Evolutionary conservation across 306 rosid species (phyloP).

Genomic region (Inga laurina): DNA sequence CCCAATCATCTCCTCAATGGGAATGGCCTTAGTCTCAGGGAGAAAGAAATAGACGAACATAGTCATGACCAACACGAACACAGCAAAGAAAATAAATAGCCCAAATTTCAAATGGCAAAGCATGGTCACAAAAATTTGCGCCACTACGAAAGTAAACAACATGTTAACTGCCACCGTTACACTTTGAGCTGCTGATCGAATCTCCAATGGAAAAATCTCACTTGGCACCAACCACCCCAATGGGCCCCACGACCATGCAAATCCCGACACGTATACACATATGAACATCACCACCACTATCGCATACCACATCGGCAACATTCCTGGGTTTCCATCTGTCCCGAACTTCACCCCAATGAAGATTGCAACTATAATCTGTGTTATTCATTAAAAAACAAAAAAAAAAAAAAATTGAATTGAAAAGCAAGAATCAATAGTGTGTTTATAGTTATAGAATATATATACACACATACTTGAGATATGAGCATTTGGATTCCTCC

Average conservation of each 20-base stretch:
- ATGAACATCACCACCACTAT: neutral
- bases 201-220: neutral
- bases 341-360: neutral
- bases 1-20: neutral
- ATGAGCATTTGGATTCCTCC: no score
- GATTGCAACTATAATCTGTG: no score
- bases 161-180: neutral
- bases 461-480: no score
- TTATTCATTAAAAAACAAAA: no score
- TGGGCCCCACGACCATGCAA: neutral
- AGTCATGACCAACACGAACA: neutral
- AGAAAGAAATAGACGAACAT: neutral
- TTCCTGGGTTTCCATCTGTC: neutral
- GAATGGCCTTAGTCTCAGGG: no score
- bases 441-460: no score
- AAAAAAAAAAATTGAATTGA: no score
- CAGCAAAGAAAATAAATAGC: neutral
- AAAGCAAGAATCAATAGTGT: no score
- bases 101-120: constrained; percentile 1
- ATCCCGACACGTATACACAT: neutral
- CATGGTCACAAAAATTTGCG: neutral
- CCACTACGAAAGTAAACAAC: neutral
- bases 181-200: neutral
- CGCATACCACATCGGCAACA: no score
- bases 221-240: neutral